Percentiles rank a stretch among this genome's conserved stretches.
Conservation (phyloP, 2,329 filamentous ascomycete species). For the Apiospora aurea region DNA sequence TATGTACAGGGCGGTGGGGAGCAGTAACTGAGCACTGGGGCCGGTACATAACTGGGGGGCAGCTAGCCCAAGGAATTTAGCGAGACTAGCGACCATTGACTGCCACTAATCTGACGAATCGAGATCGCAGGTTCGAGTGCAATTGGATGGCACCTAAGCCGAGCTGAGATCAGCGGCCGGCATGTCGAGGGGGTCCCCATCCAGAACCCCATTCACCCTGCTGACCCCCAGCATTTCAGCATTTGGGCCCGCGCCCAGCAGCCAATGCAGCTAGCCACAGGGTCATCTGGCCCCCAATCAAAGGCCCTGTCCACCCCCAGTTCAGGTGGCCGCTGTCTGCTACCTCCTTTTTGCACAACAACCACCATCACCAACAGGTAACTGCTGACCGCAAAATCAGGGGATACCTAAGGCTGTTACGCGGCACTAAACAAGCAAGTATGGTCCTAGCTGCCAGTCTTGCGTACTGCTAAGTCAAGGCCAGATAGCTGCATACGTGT, state of each 20-base stretch:
- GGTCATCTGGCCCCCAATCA: constrained; percentile 1
- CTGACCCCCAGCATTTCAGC: constrained; percentile 14
- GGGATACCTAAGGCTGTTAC: not conserved
- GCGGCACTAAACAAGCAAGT: not conserved
- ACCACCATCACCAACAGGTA: not conserved
- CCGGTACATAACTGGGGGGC: not conserved
- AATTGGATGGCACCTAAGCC: constrained; percentile 9
- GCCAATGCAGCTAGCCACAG: not conserved
- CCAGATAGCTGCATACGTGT: not conserved
- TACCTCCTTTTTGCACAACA: not conserved
- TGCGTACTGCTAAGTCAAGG: not conserved
- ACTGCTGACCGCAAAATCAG: not conserved
- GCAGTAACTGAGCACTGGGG: not conserved
- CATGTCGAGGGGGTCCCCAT: not conserved
- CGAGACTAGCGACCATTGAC: constrained; percentile 2
- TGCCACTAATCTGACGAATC: constrained; percentile 7
- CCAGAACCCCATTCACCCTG: not conserved
- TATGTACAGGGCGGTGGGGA: not conserved
- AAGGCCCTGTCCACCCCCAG: not conserved
- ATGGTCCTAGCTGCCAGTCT: not conserved
- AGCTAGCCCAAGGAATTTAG: not conserved
- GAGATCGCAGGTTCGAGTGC: not conserved
- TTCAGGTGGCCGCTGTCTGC: not conserved
- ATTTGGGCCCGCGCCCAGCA: not conserved
- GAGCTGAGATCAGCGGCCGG: constrained; percentile 15